phyloP scores from a whole-genome alignment of 1,139 yeast species.

The Candida glucosophila region DNA sequence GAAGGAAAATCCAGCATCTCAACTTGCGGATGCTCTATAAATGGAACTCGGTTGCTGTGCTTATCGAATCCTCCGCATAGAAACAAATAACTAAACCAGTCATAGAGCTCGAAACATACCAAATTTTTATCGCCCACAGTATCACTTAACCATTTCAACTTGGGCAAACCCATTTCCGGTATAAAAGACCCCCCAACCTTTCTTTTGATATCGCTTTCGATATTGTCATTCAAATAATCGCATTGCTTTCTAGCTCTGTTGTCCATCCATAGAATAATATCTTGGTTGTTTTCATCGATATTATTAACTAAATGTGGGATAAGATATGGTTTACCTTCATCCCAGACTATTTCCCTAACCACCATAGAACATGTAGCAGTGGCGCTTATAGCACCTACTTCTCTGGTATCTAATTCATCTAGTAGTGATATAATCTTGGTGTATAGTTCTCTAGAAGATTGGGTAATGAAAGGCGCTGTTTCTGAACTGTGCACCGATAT shows the following conservation, averaged over 20 bases:
- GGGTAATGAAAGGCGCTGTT: constrained; percentile 20
- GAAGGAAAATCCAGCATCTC: constrained; percentile 3
- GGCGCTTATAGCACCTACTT: constrained; percentile 12
- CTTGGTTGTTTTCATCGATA: constrained; percentile 14
- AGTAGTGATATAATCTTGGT: constrained; percentile 7
- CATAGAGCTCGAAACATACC: constrained; percentile 45
- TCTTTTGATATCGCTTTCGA: constrained; percentile 9
- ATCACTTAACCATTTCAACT: constrained; percentile 31
- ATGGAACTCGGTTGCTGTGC: constrained; percentile 8
- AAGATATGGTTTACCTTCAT: constrained; percentile 17
- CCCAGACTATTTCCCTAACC: constrained; percentile 12
- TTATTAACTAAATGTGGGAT: constrained; percentile 6
- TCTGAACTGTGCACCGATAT: constrained; percentile 14
- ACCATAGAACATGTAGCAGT: constrained; percentile 53
- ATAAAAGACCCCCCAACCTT: constrained; percentile 38
- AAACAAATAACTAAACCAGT: constrained; percentile 36
- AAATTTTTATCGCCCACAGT: constrained; percentile 11
- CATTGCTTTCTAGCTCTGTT: constrained; percentile 30
- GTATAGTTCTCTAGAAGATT: constrained; percentile 33
- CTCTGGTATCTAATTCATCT: constrained; percentile 8
- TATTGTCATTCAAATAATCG: constrained; percentile 15
- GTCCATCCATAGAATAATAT: constrained; percentile 57
- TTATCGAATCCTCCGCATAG: constrained; percentile 14
- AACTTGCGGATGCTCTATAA: constrained; percentile 3
- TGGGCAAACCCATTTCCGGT: constrained; percentile 53